Conservation (phyloP, 164 flowering plant species). For the Dillenia turbinata region DNA sequence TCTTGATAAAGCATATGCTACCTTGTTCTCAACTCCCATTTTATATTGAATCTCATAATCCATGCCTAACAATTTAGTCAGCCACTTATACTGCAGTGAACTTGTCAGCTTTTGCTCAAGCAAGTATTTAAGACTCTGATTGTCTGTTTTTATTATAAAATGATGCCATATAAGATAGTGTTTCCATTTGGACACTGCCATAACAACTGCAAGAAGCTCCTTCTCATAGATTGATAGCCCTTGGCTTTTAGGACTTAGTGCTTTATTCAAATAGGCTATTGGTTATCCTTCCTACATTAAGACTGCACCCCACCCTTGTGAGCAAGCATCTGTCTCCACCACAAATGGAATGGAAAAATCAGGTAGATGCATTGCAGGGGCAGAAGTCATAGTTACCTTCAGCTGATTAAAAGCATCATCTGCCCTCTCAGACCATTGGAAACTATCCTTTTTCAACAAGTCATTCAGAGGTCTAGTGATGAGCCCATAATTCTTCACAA, state of each 20-base stretch:
- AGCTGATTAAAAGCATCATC: background rate
- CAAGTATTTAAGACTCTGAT: background rate
- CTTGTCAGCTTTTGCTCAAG: background rate
- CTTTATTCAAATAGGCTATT: slow-evolving; percentile 6
- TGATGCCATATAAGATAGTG: background rate
- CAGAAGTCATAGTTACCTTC: background rate
- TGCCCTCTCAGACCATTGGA: background rate
- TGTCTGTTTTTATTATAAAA: background rate
- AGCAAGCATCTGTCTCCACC: background rate
- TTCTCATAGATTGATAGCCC: slow-evolving; percentile 1
- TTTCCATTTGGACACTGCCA: slow-evolving; percentile 1
- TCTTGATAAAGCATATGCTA: too few relatives aligned
- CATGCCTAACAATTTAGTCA: too few relatives aligned
- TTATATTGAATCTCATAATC: too few relatives aligned
- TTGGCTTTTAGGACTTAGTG: background rate
- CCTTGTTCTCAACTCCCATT: too few relatives aligned
- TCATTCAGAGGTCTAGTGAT: background rate
- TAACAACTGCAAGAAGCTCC: background rate
- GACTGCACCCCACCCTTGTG: background rate
- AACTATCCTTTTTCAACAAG: background rate
- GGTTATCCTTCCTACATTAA: background rate
- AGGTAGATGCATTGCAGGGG: background rate
- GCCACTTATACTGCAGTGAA: too few relatives aligned
- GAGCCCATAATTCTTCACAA: background rate
- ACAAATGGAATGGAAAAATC: background rate